phyloP scores from a whole-genome alignment of 1,139 yeast genomes.

The Yamadazyma membranifaciens region DNA sequence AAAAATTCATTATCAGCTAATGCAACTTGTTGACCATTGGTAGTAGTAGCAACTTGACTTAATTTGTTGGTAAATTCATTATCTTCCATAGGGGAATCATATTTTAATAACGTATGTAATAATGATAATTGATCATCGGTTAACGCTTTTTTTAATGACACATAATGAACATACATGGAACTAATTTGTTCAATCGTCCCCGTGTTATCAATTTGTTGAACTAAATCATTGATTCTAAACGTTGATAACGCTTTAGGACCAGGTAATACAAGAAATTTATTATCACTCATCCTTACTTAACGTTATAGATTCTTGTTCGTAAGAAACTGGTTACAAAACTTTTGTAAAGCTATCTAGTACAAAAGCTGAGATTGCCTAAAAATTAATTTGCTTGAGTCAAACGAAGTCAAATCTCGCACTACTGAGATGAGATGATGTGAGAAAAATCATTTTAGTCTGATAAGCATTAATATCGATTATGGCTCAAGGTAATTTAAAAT shows the following conservation, averaged over 20 bases:
- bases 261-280: constrained; percentile 57
- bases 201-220: constrained; percentile 57
- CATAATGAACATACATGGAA: constrained; percentile 79
- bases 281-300: constrained; percentile 10
- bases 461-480: constrained; percentile 20
- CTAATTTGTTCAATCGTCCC: constrained; percentile 67
- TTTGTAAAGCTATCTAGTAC: neutral
- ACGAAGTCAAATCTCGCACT: constrained; percentile 1
- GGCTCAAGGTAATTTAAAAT: constrained; percentile 58
- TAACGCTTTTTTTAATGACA: constrained; percentile 50
- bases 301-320: neutral
- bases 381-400: constrained; percentile 1
- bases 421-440: neutral
- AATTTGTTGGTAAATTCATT: constrained; percentile 46
- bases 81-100: constrained; percentile 66
- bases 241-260: constrained; percentile 91
- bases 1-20: constrained; percentile 53
- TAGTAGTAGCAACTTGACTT: constrained; percentile 24
- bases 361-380: neutral
- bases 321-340: neutral
- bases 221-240: constrained; percentile 75
- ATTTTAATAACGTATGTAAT: constrained; percentile 65
- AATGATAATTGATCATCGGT: constrained; percentile 42
- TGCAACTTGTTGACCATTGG: constrained; percentile 25
- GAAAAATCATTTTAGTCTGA: neutral